Percentiles rank a stretch among this genome's conserved stretches.
phyloP scores from a whole-genome alignment of 2,329 filamentous ascomycete genomes.

The Fusarium secorum region DNA sequence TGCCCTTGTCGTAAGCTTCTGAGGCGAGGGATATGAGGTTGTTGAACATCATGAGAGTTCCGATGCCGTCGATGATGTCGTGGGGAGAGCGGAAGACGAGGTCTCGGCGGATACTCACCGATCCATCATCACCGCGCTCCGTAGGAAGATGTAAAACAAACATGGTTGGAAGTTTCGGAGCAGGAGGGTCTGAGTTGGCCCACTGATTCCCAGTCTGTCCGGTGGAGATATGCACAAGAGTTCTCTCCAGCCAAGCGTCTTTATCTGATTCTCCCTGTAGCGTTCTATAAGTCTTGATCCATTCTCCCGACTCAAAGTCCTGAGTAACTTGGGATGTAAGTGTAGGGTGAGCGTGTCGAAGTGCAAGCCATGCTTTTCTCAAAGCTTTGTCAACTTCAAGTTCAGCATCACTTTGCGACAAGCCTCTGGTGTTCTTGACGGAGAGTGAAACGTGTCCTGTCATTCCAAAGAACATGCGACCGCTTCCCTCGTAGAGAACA shows the following conservation, averaged over 20 bases:
- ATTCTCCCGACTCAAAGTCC: conserved; percentile 28
- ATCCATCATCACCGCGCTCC: accelerated
- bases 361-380: conserved; percentile 45
- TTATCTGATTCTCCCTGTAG: conserved; percentile 3
- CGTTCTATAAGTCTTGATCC: conserved; percentile 39
- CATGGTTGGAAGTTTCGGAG: conserved; percentile 44
- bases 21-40: conserved; percentile 41
- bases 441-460: conserved; percentile 49
- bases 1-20: conserved; percentile 27
- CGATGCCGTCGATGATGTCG: conserved; percentile 52
- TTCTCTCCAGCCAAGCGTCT: conserved; percentile 43
- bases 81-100: conserved; percentile 49
- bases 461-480: conserved; percentile 53
- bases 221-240: conserved; percentile 39
- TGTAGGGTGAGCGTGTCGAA: conserved; percentile 47
- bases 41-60: conserved; percentile 47
- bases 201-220: conserved; percentile 44
- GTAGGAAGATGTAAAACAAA: conserved; percentile 41
- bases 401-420: conserved; percentile 1
- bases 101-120: conserved; percentile 33
- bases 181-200: conserved; percentile 48
- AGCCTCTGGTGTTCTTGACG: not conserved
- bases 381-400: conserved; percentile 43
- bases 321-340: conserved; percentile 43
- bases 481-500: conserved; percentile 47